Percentiles rank a stretch among this genome's conserved stretches.
phyloP scores from a whole-genome alignment of 2,329 filamentous ascomycete species.

The Alternaria sp. region DNA sequence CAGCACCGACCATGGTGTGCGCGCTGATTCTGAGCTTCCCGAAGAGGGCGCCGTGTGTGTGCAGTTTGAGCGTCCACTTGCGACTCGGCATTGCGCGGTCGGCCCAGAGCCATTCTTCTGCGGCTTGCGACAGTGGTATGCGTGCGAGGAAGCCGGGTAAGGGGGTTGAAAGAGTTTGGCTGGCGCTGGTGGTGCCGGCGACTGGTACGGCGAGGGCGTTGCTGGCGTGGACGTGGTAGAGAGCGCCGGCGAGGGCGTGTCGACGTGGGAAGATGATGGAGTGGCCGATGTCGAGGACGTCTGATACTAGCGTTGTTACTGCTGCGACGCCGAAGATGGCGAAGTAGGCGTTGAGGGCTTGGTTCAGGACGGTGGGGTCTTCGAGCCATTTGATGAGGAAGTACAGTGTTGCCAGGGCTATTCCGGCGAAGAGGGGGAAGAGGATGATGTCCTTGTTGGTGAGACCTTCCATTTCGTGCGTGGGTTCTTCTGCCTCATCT shows the following conservation, averaged over 20 bases:
- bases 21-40: constrained; percentile 62
- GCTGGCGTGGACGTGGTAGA: constrained; percentile 59
- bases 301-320: constrained; percentile 76
- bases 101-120: constrained; percentile 58
- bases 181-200: constrained; percentile 36
- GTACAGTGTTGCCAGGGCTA: constrained; percentile 79
- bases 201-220: constrained; percentile 47
- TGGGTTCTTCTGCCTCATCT: constrained; percentile 61
- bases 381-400: constrained; percentile 89
- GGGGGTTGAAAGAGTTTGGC: constrained; percentile 52
- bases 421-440: constrained; percentile 80
- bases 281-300: constrained; percentile 70
- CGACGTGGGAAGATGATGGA: constrained; percentile 77
- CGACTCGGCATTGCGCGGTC: constrained; percentile 59
- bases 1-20: constrained; percentile 65
- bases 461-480: constrained; percentile 71
- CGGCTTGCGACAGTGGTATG: constrained; percentile 55
- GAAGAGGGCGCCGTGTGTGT: constrained; percentile 62
- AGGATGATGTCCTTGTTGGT: constrained; percentile 82
- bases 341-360: constrained; percentile 84
- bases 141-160: constrained; percentile 61
- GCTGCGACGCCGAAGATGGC: constrained; percentile 81
- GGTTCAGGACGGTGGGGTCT: constrained; percentile 82
- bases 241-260: constrained; percentile 64
- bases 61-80: constrained; percentile 61